Evolutionary conservation across 139 green algal species (phyloP), one percentile per base, ranked within the genome.

Genomic region (Chlamydomonas applanata): DNA sequence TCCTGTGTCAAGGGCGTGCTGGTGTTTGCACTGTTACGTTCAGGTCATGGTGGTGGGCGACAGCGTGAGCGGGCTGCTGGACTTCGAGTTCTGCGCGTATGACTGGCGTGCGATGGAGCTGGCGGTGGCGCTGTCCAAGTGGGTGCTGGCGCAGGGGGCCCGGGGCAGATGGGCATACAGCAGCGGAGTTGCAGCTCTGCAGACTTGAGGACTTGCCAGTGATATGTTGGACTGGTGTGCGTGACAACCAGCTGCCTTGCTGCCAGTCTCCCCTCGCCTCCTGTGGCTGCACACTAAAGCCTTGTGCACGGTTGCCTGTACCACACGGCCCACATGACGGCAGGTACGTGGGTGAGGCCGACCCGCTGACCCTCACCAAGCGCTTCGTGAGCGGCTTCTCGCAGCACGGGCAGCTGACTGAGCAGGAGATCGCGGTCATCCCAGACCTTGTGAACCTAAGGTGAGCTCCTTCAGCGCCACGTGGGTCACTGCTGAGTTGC

Each of bases 51-150:
- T 52, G 3, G 27, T 80, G 4, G 75, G 67, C 2, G 76, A 76
- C 61, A 68, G 17, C 29, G 74, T 80, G 20, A 65, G 57, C 4
- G 77, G 83, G 4, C 75, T 89, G 52, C 78, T 89, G 34, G 84
- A 89, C 69, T 89, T 89, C 75, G 84, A 89, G 66, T 80, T 83
- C 68, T 82, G 79, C 75, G 44, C 61, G 1, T 78, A 81, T 40
- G 84, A 87, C 75, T 87, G 78, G 78, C 78, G 81, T 20, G 76
- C 77, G 17, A 89, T 89, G 85, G 85, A 89, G 82, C 82, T 89
- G 13, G 85, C 85, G 2, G 85, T 87, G 25, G 76, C 79, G 4
- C 73, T 85, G 57, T 76, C 61, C 46, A 87, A 87, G 75, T 75
- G 56, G 13, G 63, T 69, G 4, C n/a, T 17, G 25, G 60, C 0